These are phyloP conservation scores for Phytophthora citrophthora DNA, from an alignment of 352 stramenopile species.

Conservation along the genomic window DNA sequence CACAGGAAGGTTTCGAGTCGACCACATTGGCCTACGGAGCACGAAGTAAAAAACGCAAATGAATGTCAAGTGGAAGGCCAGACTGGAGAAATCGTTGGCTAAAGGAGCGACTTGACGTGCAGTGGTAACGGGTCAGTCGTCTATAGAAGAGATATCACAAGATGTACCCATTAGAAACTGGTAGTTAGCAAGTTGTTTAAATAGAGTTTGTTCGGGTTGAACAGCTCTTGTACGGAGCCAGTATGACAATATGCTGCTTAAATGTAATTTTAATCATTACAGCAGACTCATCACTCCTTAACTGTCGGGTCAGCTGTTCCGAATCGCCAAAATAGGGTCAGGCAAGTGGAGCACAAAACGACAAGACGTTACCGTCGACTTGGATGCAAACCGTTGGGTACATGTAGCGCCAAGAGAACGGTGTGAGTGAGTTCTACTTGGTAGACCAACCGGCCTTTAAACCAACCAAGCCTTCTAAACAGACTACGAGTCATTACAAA, in stretches of 20 bases:
- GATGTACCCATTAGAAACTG: constrained; percentile 19
- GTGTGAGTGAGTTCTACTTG: too few relatives aligned
- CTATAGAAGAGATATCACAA: constrained; percentile 24
- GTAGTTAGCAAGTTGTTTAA: neutral
- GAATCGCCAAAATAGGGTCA: constrained; percentile 5
- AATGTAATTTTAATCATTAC: neutral
- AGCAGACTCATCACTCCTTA: neutral
- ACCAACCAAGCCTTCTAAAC: too few relatives aligned
- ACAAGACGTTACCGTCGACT: too few relatives aligned
- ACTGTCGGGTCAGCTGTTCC: constrained; percentile 4
- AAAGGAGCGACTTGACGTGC: constrained; percentile 13
- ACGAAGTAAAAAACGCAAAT: constrained; percentile 15
- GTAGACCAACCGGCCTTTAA: too few relatives aligned
- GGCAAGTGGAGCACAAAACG: neutral
- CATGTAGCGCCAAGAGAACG: too few relatives aligned
- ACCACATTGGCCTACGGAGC: constrained; percentile 6
- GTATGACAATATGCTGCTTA: neutral
- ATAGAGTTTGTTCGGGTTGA: constrained; percentile 1
- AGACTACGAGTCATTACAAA: too few relatives aligned
- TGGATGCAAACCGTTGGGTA: too few relatives aligned
- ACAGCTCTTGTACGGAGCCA: neutral
- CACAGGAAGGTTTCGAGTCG: neutral
- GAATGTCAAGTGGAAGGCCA: neutral
- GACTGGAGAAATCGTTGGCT: constrained; percentile 3
- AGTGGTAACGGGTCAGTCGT: constrained; percentile 1